Evolutionary conservation across 176 grass and related monocot species (phyloP).

Genomic region (Carex parvula): DNA sequence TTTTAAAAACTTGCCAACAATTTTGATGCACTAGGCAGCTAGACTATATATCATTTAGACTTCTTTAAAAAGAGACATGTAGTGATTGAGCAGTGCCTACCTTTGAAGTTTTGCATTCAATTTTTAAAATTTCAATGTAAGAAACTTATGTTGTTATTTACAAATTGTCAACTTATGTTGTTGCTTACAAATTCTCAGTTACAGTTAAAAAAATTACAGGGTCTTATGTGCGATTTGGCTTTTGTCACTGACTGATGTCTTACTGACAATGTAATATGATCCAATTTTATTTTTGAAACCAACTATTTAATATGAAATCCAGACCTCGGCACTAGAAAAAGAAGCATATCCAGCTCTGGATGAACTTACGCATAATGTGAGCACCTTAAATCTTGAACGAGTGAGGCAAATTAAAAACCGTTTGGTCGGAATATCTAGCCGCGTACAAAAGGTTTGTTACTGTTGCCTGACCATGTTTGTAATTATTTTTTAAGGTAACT

Average conservation of each 20-base stretch:
- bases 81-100: neutral
- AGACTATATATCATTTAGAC: neutral
- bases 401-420: slow-evolving; percentile 76
- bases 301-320: neutral
- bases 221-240: neutral
- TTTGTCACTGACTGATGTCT: neutral
- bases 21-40: neutral
- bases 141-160: neutral
- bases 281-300: neutral
- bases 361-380: slow-evolving; percentile 75
- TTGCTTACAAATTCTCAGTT: neutral
- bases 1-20: neutral
- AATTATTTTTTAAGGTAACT: neutral
- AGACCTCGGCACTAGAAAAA: slow-evolving; percentile 56
- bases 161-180: neutral
- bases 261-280: neutral
- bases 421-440: slow-evolving; percentile 52
- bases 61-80: neutral
- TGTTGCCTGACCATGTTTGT: neutral
- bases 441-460: slow-evolving; percentile 58
- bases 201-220: neutral
- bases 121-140: neutral
- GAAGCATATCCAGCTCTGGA: slow-evolving; percentile 75
- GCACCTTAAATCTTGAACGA: slow-evolving; percentile 69
- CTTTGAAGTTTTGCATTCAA: neutral